Evolutionary conservation across 129 eudicot genomes (phyloP).

Genomic region (Erigeron canadensis): DNA sequence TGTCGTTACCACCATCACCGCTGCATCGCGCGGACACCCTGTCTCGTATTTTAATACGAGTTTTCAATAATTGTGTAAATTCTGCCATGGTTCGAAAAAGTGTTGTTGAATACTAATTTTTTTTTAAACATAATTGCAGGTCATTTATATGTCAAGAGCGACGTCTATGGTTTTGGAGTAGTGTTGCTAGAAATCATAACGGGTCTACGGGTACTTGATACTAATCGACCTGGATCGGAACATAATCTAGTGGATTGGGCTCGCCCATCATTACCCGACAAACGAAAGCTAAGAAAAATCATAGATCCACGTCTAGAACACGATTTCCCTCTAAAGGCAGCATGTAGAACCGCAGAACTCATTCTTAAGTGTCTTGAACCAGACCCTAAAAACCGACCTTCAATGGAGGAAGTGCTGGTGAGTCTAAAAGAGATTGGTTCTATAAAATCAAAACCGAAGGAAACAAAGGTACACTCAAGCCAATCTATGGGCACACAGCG

Average conservation of each 20-base stretch:
- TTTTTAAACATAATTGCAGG: constrained; percentile 32
- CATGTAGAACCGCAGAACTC: constrained; percentile 41
- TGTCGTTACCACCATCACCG: too few species aligned
- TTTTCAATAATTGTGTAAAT: background rate
- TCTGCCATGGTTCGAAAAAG: background rate
- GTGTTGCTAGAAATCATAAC: constrained; percentile 68
- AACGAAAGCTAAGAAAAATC: constrained; percentile 46
- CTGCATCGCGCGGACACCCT: too few species aligned
- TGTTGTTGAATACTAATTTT: background rate
- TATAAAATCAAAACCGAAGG: constrained; percentile 47
- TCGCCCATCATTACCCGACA: constrained; percentile 47
- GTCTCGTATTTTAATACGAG: too few species aligned
- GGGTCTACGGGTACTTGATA: constrained; percentile 66
- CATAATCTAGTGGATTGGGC: constrained; percentile 76
- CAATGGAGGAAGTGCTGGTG: constrained; percentile 48
- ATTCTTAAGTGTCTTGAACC: constrained; percentile 60
- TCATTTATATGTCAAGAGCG: constrained; percentile 85
- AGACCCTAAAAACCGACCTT: constrained; percentile 67
- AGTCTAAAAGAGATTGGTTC: constrained; percentile 36
- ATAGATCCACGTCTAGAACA: constrained; percentile 59
- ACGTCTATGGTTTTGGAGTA: constrained; percentile 83
- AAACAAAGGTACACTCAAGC: constrained; percentile 16
- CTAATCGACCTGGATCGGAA: constrained; percentile 58
- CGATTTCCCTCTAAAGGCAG: constrained; percentile 60
- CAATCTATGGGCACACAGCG: background rate